These are phyloP conservation scores for Chlamydomonas sp. DNA, from an alignment of 139 green algal genomes.

Conservation along the genomic window DNA sequence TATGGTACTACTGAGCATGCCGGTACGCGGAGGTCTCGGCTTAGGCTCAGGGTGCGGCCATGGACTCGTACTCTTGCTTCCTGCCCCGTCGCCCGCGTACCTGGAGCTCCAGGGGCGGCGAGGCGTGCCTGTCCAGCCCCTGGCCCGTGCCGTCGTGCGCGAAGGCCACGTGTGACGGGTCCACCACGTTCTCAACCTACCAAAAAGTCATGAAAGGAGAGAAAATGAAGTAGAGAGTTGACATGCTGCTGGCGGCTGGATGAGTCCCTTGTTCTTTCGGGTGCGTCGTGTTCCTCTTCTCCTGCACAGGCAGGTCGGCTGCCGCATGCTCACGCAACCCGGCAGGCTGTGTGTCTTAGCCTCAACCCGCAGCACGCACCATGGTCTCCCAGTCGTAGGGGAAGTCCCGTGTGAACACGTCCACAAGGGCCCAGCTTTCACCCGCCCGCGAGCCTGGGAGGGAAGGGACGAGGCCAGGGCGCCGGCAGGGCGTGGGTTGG, in stretches of 20 bases:
- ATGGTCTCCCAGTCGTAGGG: slow-evolving; percentile 40
- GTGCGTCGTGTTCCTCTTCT: no score
- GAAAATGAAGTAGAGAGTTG: no score
- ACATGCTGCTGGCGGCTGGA: no score
- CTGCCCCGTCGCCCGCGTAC: neutral
- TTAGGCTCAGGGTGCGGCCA: no score
- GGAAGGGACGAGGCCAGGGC: neutral
- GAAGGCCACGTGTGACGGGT: slow-evolving; percentile 29
- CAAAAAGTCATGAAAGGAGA: no score
- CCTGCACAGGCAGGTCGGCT: no score
- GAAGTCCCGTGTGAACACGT: slow-evolving; percentile 32
- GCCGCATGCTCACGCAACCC: no score
- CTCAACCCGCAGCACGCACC: neutral
- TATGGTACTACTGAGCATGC: no score
- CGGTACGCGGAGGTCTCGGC: no score
- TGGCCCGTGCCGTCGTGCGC: slow-evolving; percentile 36
- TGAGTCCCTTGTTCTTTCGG: no score
- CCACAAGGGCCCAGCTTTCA: slow-evolving; percentile 26
- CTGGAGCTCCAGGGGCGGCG: slow-evolving; percentile 32
- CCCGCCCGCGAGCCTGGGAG: neutral
- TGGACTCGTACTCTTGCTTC: neutral
- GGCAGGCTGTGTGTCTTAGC: neutral
- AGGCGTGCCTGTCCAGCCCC: slow-evolving; percentile 8
- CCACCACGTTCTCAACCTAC: slow-evolving; percentile 21
- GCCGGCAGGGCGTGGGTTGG: no score